phyloP scores from a whole-genome alignment of 2,329 filamentous ascomycete genomes.

The Hypocrella siamensis region DNA sequence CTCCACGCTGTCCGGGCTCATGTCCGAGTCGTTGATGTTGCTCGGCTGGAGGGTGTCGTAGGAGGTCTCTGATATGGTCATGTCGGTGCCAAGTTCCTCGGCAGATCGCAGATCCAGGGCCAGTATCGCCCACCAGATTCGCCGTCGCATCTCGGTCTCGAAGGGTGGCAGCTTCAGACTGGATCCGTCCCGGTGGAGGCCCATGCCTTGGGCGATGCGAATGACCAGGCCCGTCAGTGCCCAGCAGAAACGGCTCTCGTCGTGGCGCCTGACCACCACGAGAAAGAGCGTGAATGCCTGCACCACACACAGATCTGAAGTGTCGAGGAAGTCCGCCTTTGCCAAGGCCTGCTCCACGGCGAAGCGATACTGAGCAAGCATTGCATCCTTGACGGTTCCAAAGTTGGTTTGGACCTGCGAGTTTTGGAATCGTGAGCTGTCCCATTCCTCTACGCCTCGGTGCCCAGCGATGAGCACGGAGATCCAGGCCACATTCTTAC shows the following conservation, averaged over 20 bases:
- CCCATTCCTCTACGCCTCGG: no score
- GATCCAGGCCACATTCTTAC: conserved; percentile 18
- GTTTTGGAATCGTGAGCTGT: neutral
- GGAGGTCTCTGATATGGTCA: conserved; percentile 22
- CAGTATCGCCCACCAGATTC: conserved; percentile 46
- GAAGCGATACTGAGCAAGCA: conserved; percentile 31
- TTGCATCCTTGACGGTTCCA: conserved; percentile 24
- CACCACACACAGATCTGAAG: conserved; percentile 38
- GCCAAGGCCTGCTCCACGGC: conserved; percentile 42
- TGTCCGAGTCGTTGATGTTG: conserved; percentile 34
- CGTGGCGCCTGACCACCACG: conserved; percentile 27
- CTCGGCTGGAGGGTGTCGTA: conserved; percentile 33
- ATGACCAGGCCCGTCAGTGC: conserved; percentile 40
- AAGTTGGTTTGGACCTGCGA: conserved; percentile 22
- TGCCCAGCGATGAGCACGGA: no score
- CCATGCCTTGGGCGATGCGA: conserved; percentile 44
- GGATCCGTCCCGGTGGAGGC: conserved; percentile 40
- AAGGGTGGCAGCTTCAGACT: conserved; percentile 37
- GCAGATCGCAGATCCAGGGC: conserved; percentile 38
- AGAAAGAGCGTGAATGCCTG: conserved; percentile 45
- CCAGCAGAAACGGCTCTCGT: conserved; percentile 41
- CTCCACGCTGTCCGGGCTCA: conserved; percentile 29
- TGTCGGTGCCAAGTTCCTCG: conserved; percentile 35
- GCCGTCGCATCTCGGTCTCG: conserved; percentile 42
- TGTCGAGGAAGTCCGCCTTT: conserved; percentile 40